These are phyloP conservation scores for Hygrophoropsis aurantiaca DNA, from an alignment of 768 basidiomycete species.

Conservation along the genomic window DNA sequence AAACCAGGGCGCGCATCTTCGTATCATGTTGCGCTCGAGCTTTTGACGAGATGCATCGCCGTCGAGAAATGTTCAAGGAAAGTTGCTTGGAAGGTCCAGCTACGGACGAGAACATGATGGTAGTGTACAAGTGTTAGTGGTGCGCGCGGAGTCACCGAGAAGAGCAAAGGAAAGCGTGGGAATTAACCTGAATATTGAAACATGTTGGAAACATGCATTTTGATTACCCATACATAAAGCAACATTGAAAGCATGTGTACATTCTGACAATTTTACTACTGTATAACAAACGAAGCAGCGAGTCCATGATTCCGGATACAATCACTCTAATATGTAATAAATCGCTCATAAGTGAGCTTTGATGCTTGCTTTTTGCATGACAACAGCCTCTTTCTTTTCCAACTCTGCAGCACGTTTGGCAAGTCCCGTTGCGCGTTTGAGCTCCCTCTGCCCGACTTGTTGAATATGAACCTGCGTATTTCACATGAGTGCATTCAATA, in stretches of 20 bases:
- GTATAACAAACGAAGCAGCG: too few species aligned
- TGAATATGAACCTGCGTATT: slow-evolving; percentile 81
- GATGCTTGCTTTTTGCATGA: slow-evolving; percentile 60
- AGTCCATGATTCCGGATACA: neutral
- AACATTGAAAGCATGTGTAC: too few species aligned
- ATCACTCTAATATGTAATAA: neutral
- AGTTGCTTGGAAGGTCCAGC: too few species aligned
- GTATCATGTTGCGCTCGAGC: slow-evolving; percentile 15
- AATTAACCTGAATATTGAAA: too few species aligned
- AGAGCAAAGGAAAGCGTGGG: too few species aligned
- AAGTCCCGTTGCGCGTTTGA: slow-evolving; percentile 71
- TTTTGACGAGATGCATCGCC: slow-evolving; percentile 21
- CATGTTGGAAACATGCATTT: too few species aligned
- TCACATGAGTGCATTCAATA: slow-evolving; percentile 3
- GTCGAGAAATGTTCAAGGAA: too few species aligned
- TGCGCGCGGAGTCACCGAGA: too few species aligned
- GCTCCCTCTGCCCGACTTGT: slow-evolving; percentile 88
- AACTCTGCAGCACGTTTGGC: slow-evolving; percentile 52
- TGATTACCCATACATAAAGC: too few species aligned
- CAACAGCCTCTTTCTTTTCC: slow-evolving; percentile 58
- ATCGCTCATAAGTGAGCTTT: slow-evolving; percentile 52
- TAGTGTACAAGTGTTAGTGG: too few species aligned
- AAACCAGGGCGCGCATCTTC: slow-evolving; percentile 69
- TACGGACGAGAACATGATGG: too few species aligned
- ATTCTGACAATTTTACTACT: too few species aligned